Percentiles rank a stretch among this genome's conserved stretches.
phyloP scores from a whole-genome alignment of 129 eudicot species.

The Scalesia atractyloides region DNA sequence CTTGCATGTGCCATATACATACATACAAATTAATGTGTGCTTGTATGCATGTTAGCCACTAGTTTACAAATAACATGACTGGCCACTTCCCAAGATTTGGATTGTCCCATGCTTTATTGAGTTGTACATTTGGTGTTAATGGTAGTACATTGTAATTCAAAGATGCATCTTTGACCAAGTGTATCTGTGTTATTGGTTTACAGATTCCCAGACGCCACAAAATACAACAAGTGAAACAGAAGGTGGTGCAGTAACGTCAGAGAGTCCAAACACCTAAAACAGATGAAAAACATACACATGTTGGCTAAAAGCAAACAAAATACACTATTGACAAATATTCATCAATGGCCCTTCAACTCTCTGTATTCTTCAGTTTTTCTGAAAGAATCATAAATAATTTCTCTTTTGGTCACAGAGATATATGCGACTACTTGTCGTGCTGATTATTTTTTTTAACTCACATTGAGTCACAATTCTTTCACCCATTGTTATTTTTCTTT shows the following conservation, averaged over 20 bases:
- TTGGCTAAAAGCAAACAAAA: constrained; percentile 25
- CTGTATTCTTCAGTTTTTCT: constrained; percentile 42
- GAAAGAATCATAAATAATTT: constrained; percentile 39
- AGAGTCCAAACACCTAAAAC: constrained; percentile 57
- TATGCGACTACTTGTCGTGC: constrained; percentile 23
- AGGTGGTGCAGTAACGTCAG: constrained; percentile 48
- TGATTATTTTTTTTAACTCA: constrained; percentile 41
- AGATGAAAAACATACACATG: constrained; percentile 25
- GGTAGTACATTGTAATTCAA: constrained; percentile 33
- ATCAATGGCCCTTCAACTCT: constrained; percentile 46
- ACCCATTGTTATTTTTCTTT: background rate
- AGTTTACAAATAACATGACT: constrained; percentile 13
- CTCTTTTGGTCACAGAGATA: constrained; percentile 32
- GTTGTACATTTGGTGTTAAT: constrained; percentile 20
- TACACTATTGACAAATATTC: constrained; percentile 42
- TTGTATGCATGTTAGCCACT: constrained; percentile 1
- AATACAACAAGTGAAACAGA: constrained; percentile 57
- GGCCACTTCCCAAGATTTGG: constrained; percentile 21
- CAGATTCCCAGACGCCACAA: constrained; percentile 66
- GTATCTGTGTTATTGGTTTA: constrained; percentile 29
- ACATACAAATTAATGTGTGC: constrained; percentile 5
- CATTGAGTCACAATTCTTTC: constrained; percentile 31
- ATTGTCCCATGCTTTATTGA: constrained; percentile 16
- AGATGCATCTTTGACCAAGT: constrained; percentile 31
- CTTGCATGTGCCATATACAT: background rate